Evolutionary conservation across 2,329 filamentous ascomycete species (phyloP).

Genomic region (Xylaria multiplex): DNA sequence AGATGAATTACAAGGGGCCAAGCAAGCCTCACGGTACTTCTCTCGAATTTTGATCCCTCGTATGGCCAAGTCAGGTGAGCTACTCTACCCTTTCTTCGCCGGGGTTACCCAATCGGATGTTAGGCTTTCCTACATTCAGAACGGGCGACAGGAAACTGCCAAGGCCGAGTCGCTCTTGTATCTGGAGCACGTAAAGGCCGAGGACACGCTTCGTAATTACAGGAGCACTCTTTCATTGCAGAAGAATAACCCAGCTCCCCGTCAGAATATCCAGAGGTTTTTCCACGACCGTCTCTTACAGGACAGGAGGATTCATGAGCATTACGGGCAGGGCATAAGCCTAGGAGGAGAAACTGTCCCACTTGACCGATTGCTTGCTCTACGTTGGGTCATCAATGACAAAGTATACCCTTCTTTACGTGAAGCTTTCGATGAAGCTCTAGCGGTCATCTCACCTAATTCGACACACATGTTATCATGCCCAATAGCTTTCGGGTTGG

Average conservation of each 20-base stretch:
- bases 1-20: constrained; percentile 18
- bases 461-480: constrained; percentile 11
- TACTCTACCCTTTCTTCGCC: constrained; percentile 28
- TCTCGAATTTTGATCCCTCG: constrained; percentile 19
- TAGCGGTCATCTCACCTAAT: not conserved
- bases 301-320: constrained; percentile 13
- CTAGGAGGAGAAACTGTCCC: constrained; percentile 10
- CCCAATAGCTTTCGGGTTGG: constrained; percentile 29
- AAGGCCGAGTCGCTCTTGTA: constrained; percentile 21
- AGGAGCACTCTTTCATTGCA: constrained; percentile 18
- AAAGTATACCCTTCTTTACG: constrained; percentile 12
- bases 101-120: constrained; percentile 18
- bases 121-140: constrained; percentile 18
- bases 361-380: constrained; percentile 13
- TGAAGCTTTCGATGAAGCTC: constrained; percentile 12
- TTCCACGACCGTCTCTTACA: constrained; percentile 26
- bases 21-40: constrained; percentile 12
- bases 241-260: not conserved
- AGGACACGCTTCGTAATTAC: constrained; percentile 32
- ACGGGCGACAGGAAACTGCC: not conserved
- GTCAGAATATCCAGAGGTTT: constrained; percentile 20
- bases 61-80: constrained; percentile 15
- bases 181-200: constrained; percentile 32
- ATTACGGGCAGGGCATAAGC: constrained; percentile 16
- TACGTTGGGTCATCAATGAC: constrained; percentile 24